Evolutionary conservation across 2,329 filamentous ascomycete species (phyloP).

Genomic region (Claviceps sp.): DNA sequence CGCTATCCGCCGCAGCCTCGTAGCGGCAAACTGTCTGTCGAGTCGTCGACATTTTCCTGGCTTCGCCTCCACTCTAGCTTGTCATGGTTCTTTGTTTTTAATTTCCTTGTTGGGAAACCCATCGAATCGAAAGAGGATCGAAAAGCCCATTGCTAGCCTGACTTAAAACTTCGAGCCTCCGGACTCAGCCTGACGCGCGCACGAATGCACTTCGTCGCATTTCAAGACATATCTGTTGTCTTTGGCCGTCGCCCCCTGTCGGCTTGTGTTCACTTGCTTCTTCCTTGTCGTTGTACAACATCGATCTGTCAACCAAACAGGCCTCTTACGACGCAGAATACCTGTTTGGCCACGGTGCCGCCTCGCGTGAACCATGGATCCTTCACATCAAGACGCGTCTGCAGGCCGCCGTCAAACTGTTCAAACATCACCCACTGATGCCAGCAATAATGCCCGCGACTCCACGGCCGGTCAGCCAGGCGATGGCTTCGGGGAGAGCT

Average conservation of each 20-base stretch:
- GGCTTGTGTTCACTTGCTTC: neutral
- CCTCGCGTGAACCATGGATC: slow-evolving; percentile 28
- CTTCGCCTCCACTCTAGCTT: neutral
- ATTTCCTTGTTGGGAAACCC: neutral
- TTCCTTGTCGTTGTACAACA: neutral
- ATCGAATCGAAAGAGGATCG: neutral
- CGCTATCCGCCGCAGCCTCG: neutral
- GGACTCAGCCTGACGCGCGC: neutral
- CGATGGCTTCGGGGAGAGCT: slow-evolving; percentile 37
- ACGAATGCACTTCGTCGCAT: neutral
- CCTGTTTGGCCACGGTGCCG: slow-evolving; percentile 5
- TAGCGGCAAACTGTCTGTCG: neutral
- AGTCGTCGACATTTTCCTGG: neutral
- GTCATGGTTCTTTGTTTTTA: neutral
- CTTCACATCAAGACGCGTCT: slow-evolving; percentile 21
- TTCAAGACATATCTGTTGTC: neutral
- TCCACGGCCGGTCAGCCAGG: slow-evolving; percentile 23
- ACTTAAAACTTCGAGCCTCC: neutral
- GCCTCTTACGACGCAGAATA: slow-evolving; percentile 1
- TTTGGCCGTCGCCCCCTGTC: neutral
- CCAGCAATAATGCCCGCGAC: slow-evolving; percentile 27
- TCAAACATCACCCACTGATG: slow-evolving; percentile 36
- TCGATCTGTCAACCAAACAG: neutral
- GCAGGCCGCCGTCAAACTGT: slow-evolving; percentile 23
- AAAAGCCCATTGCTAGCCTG: too few species aligned